Conservation (phyloP, 2,329 filamentous ascomycete species). For the Ampelomyces quisqualis region DNA sequence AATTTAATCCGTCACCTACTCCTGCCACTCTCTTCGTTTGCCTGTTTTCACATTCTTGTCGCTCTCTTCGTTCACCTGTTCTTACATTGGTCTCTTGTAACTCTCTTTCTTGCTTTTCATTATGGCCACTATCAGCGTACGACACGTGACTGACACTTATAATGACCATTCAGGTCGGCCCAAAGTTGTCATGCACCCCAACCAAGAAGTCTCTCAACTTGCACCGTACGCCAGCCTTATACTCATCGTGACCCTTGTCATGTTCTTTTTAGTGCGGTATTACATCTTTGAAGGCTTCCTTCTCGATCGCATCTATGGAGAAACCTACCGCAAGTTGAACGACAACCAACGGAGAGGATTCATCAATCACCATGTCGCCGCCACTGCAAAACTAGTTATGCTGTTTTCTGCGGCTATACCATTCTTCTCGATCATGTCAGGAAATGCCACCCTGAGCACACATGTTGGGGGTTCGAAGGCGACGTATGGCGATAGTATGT, state of each 20-base stretch:
- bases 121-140: no score
- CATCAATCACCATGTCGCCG: slow-evolving; percentile 52
- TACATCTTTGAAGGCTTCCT: slow-evolving; percentile 48
- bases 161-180: no score
- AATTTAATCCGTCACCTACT: no score
- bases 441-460: slow-evolving; percentile 34
- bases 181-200: no score
- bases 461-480: slow-evolving; percentile 36
- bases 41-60: no score
- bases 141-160: no score
- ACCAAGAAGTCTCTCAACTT: slow-evolving; percentile 17
- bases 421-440: slow-evolving; percentile 45
- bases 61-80: no score
- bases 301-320: slow-evolving; percentile 34
- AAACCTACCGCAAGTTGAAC: slow-evolving; percentile 40
- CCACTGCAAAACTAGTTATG: slow-evolving; percentile 46
- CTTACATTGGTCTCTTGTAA: no score
- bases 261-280: slow-evolving; percentile 22
- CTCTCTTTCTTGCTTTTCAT: no score
- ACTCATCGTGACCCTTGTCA: slow-evolving; percentile 17
- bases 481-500: slow-evolving; percentile 43
- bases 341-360: slow-evolving; percentile 46
- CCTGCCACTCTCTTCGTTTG: no score
- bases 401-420: slow-evolving; percentile 47
- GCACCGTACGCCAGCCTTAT: slow-evolving; percentile 26